Percentiles rank a stretch among this genome's conserved stretches.
These are phyloP conservation scores for Penicillium griseofulvum DNA, from an alignment of 2,329 filamentous ascomycete species.

Conservation along the genomic window DNA sequence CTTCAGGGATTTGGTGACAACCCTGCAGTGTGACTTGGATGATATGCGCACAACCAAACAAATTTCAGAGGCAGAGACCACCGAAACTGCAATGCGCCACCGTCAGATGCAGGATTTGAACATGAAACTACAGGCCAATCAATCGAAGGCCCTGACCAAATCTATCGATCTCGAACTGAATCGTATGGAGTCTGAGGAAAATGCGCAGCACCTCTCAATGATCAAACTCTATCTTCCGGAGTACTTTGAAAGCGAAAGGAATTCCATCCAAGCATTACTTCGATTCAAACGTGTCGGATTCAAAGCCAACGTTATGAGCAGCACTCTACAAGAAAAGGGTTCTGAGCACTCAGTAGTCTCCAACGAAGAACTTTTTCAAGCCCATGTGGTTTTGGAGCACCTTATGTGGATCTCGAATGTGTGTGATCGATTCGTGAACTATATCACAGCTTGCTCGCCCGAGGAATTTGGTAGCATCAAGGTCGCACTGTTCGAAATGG, in stretches of 20 bases:
- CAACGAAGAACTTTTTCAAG: slow-evolving; percentile 73
- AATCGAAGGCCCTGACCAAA: slow-evolving; percentile 88
- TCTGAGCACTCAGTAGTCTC: slow-evolving; percentile 65
- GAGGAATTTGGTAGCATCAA: slow-evolving; percentile 77
- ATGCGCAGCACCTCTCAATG: slow-evolving; percentile 81
- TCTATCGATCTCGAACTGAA: slow-evolving; percentile 88
- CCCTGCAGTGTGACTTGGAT: slow-evolving; percentile 79
- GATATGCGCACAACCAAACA: slow-evolving; percentile 91
- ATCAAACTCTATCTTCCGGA: slow-evolving; percentile 87
- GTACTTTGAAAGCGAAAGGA: slow-evolving; percentile 72
- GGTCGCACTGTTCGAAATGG: slow-evolving; percentile 78
- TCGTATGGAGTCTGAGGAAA: slow-evolving; percentile 83
- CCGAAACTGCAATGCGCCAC: slow-evolving; percentile 82
- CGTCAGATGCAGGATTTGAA: slow-evolving; percentile 97
- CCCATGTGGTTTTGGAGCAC: slow-evolving; percentile 79
- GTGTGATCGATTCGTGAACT: slow-evolving; percentile 78
- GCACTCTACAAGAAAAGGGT: slow-evolving; percentile 75
- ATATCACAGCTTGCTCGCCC: slow-evolving; percentile 73
- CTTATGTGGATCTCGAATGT: slow-evolving; percentile 79
- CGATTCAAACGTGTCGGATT: slow-evolving; percentile 84
- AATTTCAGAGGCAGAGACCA: slow-evolving; percentile 87
- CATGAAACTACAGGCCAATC: slow-evolving; percentile 85
- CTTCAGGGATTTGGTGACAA: slow-evolving; percentile 85
- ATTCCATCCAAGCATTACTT: slow-evolving; percentile 84
- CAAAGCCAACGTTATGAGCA: slow-evolving; percentile 77